These are phyloP conservation scores for Arthrinium puccinioides DNA, from an alignment of 2,329 filamentous ascomycete species.

Conservation along the genomic window DNA sequence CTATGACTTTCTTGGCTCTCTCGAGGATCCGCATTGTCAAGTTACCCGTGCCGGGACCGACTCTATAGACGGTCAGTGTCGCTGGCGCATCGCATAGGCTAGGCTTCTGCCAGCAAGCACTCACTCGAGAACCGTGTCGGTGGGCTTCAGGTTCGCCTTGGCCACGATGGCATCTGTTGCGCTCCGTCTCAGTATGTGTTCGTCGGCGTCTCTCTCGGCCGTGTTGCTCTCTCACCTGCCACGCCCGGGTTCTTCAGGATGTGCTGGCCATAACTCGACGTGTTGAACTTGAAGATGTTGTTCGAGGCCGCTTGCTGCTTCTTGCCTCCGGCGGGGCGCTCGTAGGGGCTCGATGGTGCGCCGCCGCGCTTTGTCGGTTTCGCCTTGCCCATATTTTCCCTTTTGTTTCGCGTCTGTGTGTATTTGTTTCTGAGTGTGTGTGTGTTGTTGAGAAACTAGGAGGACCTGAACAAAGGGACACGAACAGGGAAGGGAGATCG, in stretches of 20 bases:
- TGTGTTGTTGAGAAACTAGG: neutral
- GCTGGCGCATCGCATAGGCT: conserved; percentile 54
- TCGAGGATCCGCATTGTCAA: conserved; percentile 85
- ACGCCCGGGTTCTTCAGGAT: conserved; percentile 90
- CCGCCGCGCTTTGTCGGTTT: conserved; percentile 28
- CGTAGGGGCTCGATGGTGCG: conserved; percentile 30
- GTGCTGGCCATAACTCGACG: conserved; percentile 70
- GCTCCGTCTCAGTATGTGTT: conserved; percentile 1
- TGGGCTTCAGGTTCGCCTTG: conserved; percentile 86
- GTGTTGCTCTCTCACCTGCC: conserved; percentile 52
- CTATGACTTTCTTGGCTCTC: conserved; percentile 72
- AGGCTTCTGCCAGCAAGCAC: conserved; percentile 89
- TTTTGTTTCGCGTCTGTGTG: no score
- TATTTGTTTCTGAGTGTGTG: no score
- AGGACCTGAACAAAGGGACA: no score
- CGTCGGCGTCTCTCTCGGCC: conserved; percentile 28
- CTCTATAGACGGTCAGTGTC: conserved; percentile 35
- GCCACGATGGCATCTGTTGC: conserved; percentile 53
- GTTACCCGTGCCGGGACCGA: conserved; percentile 75
- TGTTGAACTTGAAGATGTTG: conserved; percentile 97
- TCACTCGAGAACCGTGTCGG: conserved; percentile 81
- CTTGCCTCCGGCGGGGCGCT: conserved; percentile 24
- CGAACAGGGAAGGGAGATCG: no score
- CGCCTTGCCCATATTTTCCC: conserved; percentile 31
- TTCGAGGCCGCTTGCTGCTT: conserved; percentile 40